Conservation (phyloP, 495 filamentous ascomycete species). For the Annulohypoxylon moriforme region DNA sequence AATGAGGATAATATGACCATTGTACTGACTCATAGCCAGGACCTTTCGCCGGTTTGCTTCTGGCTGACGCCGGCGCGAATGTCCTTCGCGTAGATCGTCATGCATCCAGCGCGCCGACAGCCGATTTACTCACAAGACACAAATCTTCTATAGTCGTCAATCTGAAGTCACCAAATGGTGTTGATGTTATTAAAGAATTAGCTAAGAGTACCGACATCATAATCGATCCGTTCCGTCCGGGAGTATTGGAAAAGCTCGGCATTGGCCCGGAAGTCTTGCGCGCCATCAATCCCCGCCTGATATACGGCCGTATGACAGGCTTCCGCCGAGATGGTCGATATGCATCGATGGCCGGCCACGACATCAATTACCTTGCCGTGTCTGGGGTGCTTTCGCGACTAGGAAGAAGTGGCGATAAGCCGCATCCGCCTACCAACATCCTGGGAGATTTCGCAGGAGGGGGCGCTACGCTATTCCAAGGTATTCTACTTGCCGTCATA, state of each 20-base stretch:
- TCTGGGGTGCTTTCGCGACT: conserved; percentile 82
- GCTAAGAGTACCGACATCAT: conserved; percentile 75
- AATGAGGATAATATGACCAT: neutral
- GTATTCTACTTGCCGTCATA: conserved; percentile 72
- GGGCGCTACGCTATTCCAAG: conserved; percentile 79
- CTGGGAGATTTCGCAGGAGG: conserved; percentile 93
- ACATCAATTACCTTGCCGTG: conserved; percentile 96
- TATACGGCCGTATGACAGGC: conserved; percentile 87
- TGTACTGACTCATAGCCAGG: conserved; percentile 58
- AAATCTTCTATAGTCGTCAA: conserved; percentile 83
- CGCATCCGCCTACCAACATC: conserved; percentile 83
- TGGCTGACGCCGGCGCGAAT: conserved; percentile 87
- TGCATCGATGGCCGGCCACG: conserved; percentile 90
- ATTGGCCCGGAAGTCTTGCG: conserved; percentile 76
- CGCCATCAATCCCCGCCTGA: conserved; percentile 75
- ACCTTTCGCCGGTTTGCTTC: conserved; percentile 88
- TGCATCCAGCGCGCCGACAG: conserved; percentile 52
- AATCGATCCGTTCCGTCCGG: conserved; percentile 93
- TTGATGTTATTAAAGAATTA: conserved; percentile 73
- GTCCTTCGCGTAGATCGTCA: conserved; percentile 88
- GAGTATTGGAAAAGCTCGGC: conserved; percentile 84
- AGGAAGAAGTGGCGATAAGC: conserved; percentile 73
- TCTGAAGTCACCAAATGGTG: conserved; percentile 72
- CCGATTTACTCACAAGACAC: conserved; percentile 78
- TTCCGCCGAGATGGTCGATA: conserved; percentile 90